These are phyloP conservation scores for Trichoderma brevicompactum DNA, from an alignment of 2,329 filamentous ascomycete species.

Conservation along the genomic window DNA sequence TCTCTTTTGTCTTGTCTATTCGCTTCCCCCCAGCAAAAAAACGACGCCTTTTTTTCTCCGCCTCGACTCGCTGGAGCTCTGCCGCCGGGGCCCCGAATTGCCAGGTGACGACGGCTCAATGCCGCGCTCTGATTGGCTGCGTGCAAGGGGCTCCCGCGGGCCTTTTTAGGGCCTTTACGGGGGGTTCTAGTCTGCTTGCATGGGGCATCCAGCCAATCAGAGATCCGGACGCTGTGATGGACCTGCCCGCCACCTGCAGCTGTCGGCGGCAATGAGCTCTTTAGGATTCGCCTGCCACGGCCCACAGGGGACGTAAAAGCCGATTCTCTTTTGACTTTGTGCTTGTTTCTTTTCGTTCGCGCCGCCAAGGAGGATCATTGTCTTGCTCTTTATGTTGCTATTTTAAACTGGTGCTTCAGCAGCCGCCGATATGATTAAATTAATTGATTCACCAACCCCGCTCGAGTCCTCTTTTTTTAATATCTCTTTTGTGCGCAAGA, in stretches of 20 bases:
- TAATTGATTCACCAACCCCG: too few species aligned
- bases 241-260: slow-evolving; percentile 2
- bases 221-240: neutral
- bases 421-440: neutral
- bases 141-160: slow-evolving; percentile 11
- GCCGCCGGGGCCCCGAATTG: slow-evolving; percentile 5
- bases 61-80: neutral
- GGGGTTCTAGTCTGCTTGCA: neutral
- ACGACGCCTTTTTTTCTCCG: neutral
- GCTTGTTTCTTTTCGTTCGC: neutral
- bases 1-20: neutral
- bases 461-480: too few species aligned
- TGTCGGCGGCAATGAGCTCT: slow-evolving; percentile 49
- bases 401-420: neutral
- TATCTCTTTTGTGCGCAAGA: too few species aligned
- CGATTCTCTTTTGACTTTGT: neutral
- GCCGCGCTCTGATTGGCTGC: slow-evolving; percentile 2
- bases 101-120: neutral
- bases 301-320: too few species aligned
- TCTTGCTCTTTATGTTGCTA: neutral
- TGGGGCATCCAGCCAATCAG: slow-evolving; percentile 14
- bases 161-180: slow-evolving; percentile 2
- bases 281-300: slow-evolving; percentile 38
- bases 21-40: neutral
- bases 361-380: neutral